Evolutionary conservation across 2,329 filamentous ascomycete species (phyloP).

Genomic region (Cordyceps militaris): DNA sequence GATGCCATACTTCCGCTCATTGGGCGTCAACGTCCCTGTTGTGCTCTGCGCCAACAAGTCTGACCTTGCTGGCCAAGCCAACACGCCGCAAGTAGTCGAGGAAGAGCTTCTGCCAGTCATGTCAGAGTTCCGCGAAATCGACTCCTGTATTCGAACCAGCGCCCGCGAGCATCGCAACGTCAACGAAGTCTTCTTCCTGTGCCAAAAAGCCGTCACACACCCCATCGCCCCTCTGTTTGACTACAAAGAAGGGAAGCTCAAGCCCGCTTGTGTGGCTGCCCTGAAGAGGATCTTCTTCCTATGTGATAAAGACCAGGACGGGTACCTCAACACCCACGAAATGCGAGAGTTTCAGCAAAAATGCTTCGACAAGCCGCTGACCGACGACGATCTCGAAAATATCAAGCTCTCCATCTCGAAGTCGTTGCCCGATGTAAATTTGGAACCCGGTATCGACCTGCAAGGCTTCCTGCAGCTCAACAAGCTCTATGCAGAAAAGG

Average conservation of each 20-base stretch:
- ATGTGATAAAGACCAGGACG: conserved; percentile 94
- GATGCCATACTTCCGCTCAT: conserved; percentile 95
- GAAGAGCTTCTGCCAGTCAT: conserved; percentile 98
- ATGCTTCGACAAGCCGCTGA: conserved; percentile 84
- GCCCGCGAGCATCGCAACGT: conserved; percentile 88
- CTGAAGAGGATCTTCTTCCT: conserved; percentile 89
- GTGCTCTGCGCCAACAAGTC: conserved; percentile 96
- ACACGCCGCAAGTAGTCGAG: conserved; percentile 77
- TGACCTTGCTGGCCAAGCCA: conserved; percentile 70
- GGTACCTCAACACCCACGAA: conserved; percentile 81
- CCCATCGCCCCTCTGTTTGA: conserved; percentile 95
- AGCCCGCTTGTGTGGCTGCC: conserved; percentile 81
- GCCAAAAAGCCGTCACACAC: conserved; percentile 95
- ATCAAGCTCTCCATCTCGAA: conserved; percentile 85
- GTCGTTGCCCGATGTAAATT: conserved; percentile 53
- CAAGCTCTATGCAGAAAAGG: conserved; percentile 94
- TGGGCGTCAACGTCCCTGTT: conserved; percentile 97
- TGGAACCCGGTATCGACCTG: conserved; percentile 68
- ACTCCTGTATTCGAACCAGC: conserved; percentile 93
- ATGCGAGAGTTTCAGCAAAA: conserved; percentile 85
- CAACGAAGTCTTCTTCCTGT: conserved; percentile 94
- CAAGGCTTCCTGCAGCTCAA: conserved; percentile 84
- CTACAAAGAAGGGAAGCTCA: conserved; percentile 82
- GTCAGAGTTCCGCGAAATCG: conserved; percentile 98
- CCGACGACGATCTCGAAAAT: conserved; percentile 73